Percentiles rank a stretch among this genome's conserved stretches.
Conservation (phyloP, 805 yeast species). For the Hagleromyces aurorensis region DNA sequence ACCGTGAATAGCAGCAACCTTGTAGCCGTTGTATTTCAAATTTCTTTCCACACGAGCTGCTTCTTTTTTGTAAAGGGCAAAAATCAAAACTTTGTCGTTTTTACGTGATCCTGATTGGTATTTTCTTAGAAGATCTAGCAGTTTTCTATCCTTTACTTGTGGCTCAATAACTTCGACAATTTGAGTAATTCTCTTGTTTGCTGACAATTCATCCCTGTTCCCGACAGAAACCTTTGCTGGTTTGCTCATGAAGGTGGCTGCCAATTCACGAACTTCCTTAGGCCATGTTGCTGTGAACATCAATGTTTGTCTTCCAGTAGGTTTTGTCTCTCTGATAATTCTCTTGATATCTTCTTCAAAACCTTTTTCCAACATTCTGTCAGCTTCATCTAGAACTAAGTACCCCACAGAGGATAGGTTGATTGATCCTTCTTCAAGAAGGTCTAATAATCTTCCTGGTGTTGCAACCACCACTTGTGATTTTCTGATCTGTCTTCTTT, state of each 20-base stretch:
- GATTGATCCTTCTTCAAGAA: slow-evolving; percentile 80
- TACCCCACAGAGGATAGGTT: slow-evolving; percentile 61
- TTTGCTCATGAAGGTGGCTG: slow-evolving; percentile 67
- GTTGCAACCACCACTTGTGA: slow-evolving; percentile 89
- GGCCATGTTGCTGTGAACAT: slow-evolving; percentile 99
- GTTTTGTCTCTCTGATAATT: slow-evolving; percentile 57
- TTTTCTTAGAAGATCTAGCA: slow-evolving; percentile 62
- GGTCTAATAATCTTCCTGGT: slow-evolving; percentile 93
- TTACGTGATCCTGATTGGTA: slow-evolving; percentile 60
- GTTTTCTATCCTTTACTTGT: slow-evolving; percentile 65
- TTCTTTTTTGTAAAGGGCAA: slow-evolving; percentile 94
- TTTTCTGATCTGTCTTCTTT: slow-evolving; percentile 55
- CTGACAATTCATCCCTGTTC: slow-evolving; percentile 86
- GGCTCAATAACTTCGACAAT: slow-evolving; percentile 88
- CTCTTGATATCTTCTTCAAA: slow-evolving; percentile 92
- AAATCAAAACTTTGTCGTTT: slow-evolving; percentile 79
- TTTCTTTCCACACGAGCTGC: slow-evolving; percentile 84
- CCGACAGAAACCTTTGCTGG: slow-evolving; percentile 94
- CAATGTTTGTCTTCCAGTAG: slow-evolving; percentile 66
- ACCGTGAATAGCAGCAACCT: slow-evolving; percentile 93
- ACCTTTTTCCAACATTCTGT: slow-evolving; percentile 97
- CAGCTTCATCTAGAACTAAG: slow-evolving; percentile 94
- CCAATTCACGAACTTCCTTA: slow-evolving; percentile 91
- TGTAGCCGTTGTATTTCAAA: slow-evolving; percentile 62
- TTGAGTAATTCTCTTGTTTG: slow-evolving; percentile 90